These are phyloP conservation scores for Bryoerythrophyllum caledonicum DNA, from an alignment of 225 moss, liverwort and hornwort species.

Conservation along the genomic window DNA sequence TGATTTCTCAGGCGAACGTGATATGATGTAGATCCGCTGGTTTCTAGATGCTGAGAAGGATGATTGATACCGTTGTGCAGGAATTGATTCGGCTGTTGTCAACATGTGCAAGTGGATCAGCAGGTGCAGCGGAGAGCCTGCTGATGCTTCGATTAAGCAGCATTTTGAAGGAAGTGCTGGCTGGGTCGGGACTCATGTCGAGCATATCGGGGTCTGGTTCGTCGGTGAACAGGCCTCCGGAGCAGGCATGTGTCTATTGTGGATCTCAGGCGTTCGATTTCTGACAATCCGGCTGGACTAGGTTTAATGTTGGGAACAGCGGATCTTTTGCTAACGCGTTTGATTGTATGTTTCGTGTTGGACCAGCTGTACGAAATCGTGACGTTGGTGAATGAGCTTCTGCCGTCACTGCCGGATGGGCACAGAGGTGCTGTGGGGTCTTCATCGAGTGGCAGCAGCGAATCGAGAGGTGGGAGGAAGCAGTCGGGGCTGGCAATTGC, in stretches of 20 bases:
- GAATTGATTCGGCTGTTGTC: conserved; percentile 90
- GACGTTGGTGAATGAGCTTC: conserved; percentile 91
- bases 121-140: conserved; percentile 86
- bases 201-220: conserved; percentile 81
- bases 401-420: conserved; percentile 78
- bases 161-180: conserved; percentile 91
- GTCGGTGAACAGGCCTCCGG: conserved; percentile 95
- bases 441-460: no score
- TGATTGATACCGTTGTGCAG: conserved; percentile 48
- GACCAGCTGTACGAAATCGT: conserved; percentile 68
- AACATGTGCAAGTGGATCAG: conserved; percentile 91
- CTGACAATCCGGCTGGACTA: no score
- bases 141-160: conserved; percentile 86
- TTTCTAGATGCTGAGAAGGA: conserved; percentile 10
- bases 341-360: conserved; percentile 1
- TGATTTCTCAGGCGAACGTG: neutral
- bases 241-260: conserved; percentile 64
- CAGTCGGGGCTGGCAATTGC: conserved; percentile 57
- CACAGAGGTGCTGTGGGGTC: conserved; percentile 51
- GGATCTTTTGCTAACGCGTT: conserved; percentile 1
- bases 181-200: conserved; percentile 88
- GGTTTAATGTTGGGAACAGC: neutral
- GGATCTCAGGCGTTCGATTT: no score
- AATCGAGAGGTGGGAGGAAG: conserved; percentile 72
- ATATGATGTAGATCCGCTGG: neutral